Evolutionary conservation across 1,284 basidiomycete genomes (phyloP).

Genomic region (Ceratobasidium sp.): DNA sequence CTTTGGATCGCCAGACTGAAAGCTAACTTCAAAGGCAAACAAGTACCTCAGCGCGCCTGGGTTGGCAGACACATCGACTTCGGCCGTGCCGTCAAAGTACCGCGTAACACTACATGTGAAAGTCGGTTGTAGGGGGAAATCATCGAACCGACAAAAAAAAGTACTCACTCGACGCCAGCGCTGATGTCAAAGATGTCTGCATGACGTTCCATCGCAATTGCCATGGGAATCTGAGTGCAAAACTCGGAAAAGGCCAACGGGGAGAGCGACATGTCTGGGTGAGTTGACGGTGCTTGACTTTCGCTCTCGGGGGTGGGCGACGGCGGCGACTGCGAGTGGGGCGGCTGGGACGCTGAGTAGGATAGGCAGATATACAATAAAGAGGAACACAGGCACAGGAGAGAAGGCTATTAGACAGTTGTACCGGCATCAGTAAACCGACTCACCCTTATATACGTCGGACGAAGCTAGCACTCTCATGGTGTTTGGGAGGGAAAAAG

Average conservation of each 20-base stretch:
- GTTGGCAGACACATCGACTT: slow-evolving; percentile 33
- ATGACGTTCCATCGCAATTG: slow-evolving; percentile 37
- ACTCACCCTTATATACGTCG: slow-evolving; percentile 40
- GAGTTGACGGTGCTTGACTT: background rate
- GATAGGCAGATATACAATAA: slow-evolving; percentile 12
- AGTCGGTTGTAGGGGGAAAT: background rate
- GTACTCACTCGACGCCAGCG: slow-evolving; percentile 37
- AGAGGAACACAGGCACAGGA: background rate
- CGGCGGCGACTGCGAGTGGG: slow-evolving; percentile 23
- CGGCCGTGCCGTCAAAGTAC: slow-evolving; percentile 42
- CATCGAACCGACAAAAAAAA: background rate
- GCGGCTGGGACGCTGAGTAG: slow-evolving; percentile 29
- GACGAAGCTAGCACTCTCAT: slow-evolving; percentile 23
- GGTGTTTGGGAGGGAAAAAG: slow-evolving; percentile 5
- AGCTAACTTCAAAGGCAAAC: slow-evolving; percentile 40
- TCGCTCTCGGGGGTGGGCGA: background rate
- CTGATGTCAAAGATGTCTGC: slow-evolving; percentile 41
- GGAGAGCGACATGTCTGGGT: slow-evolving; percentile 34
- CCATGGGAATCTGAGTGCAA: slow-evolving; percentile 39
- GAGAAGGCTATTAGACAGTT: slow-evolving; percentile 24
- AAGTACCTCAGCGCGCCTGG: slow-evolving; percentile 32
- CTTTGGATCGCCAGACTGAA: slow-evolving; percentile 36
- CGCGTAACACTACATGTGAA: slow-evolving; percentile 36
- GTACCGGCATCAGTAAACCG: background rate
- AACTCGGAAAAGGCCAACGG: slow-evolving; percentile 37